These are phyloP conservation scores for Daldinia bambusicola DNA, from an alignment of 495 filamentous ascomycete genomes.

Conservation along the genomic window DNA sequence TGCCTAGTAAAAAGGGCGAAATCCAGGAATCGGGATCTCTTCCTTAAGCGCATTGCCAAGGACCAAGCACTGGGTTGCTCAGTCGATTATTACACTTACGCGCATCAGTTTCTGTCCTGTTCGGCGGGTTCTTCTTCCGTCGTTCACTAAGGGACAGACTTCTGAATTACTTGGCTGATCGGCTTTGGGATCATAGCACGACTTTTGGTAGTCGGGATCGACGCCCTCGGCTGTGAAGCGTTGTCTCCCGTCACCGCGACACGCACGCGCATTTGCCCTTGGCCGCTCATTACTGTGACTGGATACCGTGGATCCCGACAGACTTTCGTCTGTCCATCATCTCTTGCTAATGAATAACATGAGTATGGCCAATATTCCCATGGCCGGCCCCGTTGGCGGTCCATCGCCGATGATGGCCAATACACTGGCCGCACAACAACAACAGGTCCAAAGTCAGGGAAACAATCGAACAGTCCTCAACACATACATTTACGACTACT, in stretches of 20 bases:
- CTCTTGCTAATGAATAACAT: constrained; percentile 73
- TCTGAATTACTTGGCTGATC: constrained; percentile 9
- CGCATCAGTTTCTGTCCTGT: constrained; percentile 22
- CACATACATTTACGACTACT: constrained; percentile 98
- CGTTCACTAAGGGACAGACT: constrained; percentile 41
- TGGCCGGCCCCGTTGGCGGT: constrained; percentile 69
- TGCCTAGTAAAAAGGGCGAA: constrained; percentile 19
- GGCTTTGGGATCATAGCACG: constrained; percentile 1
- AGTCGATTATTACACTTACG: constrained; percentile 28
- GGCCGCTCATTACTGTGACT: constrained; percentile 32
- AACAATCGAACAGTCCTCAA: constrained; percentile 70
- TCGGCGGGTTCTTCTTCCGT: constrained; percentile 16
- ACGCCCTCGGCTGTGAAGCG: not conserved
- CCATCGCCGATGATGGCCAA: constrained; percentile 80
- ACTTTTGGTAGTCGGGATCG: constrained; percentile 5
- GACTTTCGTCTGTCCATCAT: constrained; percentile 42
- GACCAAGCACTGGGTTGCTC: constrained; percentile 13
- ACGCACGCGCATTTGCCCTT: constrained; percentile 31
- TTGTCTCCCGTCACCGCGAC: constrained; percentile 29
- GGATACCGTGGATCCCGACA: constrained; percentile 41
- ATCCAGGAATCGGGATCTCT: constrained; percentile 27
- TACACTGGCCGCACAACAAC: constrained; percentile 55
- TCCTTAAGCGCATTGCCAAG: constrained; percentile 15
- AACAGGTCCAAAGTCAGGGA: constrained; percentile 52
- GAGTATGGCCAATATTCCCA: constrained; percentile 72